Base-by-base conservation (phyloP, 1,284 basidiomycete species). In the Amylostereum areolatum region DNA sequence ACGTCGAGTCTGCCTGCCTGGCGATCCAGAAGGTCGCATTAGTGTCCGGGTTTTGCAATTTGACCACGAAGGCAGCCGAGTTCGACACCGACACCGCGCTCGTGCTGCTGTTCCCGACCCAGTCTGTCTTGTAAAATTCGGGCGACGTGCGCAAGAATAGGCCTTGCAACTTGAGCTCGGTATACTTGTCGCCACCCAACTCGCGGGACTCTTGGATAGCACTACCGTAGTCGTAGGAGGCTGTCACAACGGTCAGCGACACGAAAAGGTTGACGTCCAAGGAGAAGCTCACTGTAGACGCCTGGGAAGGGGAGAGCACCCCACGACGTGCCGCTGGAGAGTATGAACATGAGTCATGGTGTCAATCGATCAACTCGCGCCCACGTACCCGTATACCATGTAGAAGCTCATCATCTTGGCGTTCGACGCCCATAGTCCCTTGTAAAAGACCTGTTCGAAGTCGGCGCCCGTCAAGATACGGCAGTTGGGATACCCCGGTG, bases 361-460 rank as follows among this genome's bases (percentile, higher is more conserved):
- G 18, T 18, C 18, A 18, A 18, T 18, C 18, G 18, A 18, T 18
- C 18, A 18, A 18, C 18, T 18, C 18, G 18, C 18, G 18, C 18
- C 18, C 12, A 40, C 70, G 32, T 60, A 84, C 85, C 84, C 85
- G 55, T 81, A 88, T 49, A 86, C 59, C 87, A 89, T 89, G 64
- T 90, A 90, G 57, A 85, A 87, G 55, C 78, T 88, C 46, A 89
- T 80, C 49, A 89, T 55, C 60, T 89, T 89, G 3, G 78, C 83
- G 62, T 89, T 90, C 37, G 78, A 75, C 3, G 87, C 85, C 84
- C 84, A 89, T 42, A 88, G 72, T 45, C 85, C 72, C 47, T 81
- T 72, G 59, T 89, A 80, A 64, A 88, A 89, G 1, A 89, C 87
- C 41, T 79, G 83, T 62, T 82, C 73, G 66, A 89, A 90, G 54